Conservation (phyloP, 176 grass and related monocot genomes). For the Alopecurus myosuroides region DNA sequence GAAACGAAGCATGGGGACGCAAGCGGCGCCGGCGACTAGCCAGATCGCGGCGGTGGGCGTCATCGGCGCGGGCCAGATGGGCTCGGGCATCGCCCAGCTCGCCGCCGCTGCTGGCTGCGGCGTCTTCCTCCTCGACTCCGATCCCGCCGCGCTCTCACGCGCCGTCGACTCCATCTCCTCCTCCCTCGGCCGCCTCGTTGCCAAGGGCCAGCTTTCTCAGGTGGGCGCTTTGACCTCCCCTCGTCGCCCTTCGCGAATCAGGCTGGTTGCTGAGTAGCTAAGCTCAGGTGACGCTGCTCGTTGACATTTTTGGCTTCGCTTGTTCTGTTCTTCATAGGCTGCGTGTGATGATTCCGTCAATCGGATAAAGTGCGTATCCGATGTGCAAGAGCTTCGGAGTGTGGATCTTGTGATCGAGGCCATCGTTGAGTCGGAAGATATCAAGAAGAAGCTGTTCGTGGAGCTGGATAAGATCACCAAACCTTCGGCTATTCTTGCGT, state of each 20-base stretch:
- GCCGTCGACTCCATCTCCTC: conserved; percentile 53
- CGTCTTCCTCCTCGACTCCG: conserved; percentile 68
- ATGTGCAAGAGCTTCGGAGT: conserved; percentile 45
- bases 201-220: conserved; percentile 75
- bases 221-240: conserved; percentile 10
- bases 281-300: background rate
- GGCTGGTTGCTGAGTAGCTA: background rate
- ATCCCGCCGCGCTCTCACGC: conserved; percentile 53
- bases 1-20: conserved; percentile 26
- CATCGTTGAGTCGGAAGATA: conserved; percentile 68
- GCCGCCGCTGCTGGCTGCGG: conserved; percentile 55
- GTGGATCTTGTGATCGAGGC: conserved; percentile 87
- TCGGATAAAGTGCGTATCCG: conserved; percentile 62
- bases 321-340: conserved; percentile 40
- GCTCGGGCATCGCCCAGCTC: conserved; percentile 89
- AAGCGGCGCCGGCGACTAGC: conserved; percentile 11
- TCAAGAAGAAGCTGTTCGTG: conserved; percentile 86
- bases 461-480: conserved; percentile 71
- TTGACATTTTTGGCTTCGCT: background rate
- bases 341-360: conserved; percentile 52
- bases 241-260: background rate
- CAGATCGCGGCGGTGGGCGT: conserved; percentile 50
- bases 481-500: conserved; percentile 78
- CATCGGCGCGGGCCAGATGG: conserved; percentile 92
- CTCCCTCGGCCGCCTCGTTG: conserved; percentile 59